These are phyloP conservation scores for Ceratobasidium theobromae DNA, from an alignment of 1,284 basidiomycete species.

Conservation along the genomic window DNA sequence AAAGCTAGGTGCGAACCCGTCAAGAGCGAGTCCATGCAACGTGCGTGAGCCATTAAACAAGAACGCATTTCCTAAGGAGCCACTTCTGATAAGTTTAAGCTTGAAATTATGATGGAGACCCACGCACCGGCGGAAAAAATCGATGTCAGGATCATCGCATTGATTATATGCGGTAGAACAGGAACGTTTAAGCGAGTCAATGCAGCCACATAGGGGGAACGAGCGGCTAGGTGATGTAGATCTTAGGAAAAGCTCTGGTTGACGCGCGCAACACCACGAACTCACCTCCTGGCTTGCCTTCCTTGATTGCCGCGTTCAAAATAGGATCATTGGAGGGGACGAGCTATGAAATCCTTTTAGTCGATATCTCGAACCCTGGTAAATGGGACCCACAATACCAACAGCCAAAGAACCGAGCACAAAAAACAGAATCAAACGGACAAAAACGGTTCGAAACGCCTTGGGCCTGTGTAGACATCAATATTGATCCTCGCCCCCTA, in stretches of 20 bases:
- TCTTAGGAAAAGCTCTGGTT: not conserved
- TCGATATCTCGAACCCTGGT: not conserved
- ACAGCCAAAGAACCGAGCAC: constrained; percentile 31
- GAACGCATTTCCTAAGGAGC: constrained; percentile 36
- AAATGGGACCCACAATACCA: constrained; percentile 19
- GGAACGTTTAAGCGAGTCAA: constrained; percentile 27
- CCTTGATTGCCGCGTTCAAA: constrained; percentile 14
- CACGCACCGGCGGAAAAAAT: constrained; percentile 26
- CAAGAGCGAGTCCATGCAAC: constrained; percentile 41
- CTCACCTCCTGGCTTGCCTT: constrained; percentile 26
- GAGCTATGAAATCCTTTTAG: not conserved
- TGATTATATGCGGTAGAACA: constrained; percentile 32
- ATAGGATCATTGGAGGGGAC: constrained; percentile 29
- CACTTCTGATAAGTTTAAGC: not conserved
- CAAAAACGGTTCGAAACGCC: constrained; percentile 25
- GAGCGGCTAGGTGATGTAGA: constrained; percentile 9
- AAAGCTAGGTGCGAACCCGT: constrained; percentile 40
- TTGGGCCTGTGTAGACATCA: constrained; percentile 7
- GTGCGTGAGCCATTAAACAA: constrained; percentile 40
- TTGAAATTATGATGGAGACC: not conserved
- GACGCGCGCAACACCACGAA: no score
- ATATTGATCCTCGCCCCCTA: not conserved
- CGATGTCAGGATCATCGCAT: constrained; percentile 28
- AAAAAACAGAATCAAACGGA: constrained; percentile 29
- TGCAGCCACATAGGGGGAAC: constrained; percentile 29